A percentile compares a stretch with the other conserved stretches of the same genome.
Conservation (phyloP, 305 asterid species). For the Euphrasia arctica region DNA sequence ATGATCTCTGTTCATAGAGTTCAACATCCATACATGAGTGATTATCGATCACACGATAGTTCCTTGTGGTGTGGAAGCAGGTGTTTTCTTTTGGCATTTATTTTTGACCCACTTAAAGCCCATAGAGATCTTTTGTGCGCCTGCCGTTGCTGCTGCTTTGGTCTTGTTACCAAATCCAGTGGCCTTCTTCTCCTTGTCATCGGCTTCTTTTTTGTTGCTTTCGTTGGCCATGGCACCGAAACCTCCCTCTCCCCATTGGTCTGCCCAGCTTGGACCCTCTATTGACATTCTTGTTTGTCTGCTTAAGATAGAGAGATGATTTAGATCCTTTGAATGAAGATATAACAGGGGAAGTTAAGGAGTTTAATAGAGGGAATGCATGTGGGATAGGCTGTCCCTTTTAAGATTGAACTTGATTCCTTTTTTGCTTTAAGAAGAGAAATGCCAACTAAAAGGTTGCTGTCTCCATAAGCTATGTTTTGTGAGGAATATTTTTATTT, state of each 20-base stretch:
- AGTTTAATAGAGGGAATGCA: conserved; percentile 14
- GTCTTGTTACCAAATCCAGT: conserved; percentile 56
- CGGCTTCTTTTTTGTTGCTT: conserved; percentile 37
- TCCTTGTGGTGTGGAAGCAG: conserved; percentile 26
- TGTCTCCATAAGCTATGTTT: conserved; percentile 45
- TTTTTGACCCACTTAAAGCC: conserved; percentile 70
- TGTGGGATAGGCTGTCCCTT: conserved; percentile 47
- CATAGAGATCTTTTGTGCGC: conserved; percentile 20
- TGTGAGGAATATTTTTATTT: neutral
- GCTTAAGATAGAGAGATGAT: neutral
- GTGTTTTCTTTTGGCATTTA: conserved; percentile 61
- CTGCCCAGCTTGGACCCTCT: conserved; percentile 88
- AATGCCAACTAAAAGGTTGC: conserved; percentile 41
- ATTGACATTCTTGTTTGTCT: conserved; percentile 42
- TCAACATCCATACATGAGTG: no score
- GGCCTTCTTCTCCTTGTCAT: conserved; percentile 31
- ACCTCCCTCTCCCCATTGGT: conserved; percentile 93
- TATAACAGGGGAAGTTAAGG: conserved; percentile 15
- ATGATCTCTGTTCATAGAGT: no score
- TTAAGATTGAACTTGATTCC: conserved; percentile 15
- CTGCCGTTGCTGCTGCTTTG: conserved; percentile 43
- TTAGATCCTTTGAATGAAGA: conserved; percentile 26
- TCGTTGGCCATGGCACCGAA: conserved; percentile 59
- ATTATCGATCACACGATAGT: conserved; percentile 3
- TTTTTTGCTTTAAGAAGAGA: conserved; percentile 29